Evolutionary conservation across 2,329 filamentous ascomycete species (phyloP), one percentile per base, ranked within the genome.

Genomic region (Salinomyces thailandicus): DNA sequence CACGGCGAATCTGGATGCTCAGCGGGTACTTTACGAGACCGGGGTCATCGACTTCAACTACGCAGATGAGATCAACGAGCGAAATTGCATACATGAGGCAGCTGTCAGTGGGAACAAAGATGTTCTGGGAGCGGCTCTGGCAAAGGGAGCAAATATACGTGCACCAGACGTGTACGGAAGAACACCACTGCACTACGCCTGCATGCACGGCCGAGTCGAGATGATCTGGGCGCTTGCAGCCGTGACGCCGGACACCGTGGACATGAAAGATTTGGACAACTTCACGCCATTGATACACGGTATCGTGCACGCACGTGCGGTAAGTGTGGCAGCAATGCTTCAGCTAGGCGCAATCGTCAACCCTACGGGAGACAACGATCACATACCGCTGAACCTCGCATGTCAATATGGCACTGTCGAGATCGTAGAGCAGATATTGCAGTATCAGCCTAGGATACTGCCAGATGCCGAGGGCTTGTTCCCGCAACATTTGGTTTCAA

Each of bases 51-150:
- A 96, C 58, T 72, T 95, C n/a, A 79, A 85, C 52, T 91, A 86
- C 1, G 85, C 93, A 51, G 91, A 98, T 57, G 87, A 95, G 52
- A 96, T 98, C 59, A 98, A 96, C 52, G 89, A 95, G 63, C 75
- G 91, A 27, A 98, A 95, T 53, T 94, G 87, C 54, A 69, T 98
- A 31, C 91, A 98, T 52, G 91, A 96, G 62, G 85, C 91, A n/a
- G 81, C 87, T 1, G 95, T 96, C 35, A 93, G 93, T 43, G 87
- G 87, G 14, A 87, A 87, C 52, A 64, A 73, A 7, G 79, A 83
- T 48, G 82, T 95, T 18, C 67, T 96, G 40, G 67, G 75, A 34
- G 77, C 81, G 46, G 87, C 82, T 3, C 66, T 98, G n/a, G 66
- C 73, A 1, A 77, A 73, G 31, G 77, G 75, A 4, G 85, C 95